These are phyloP conservation scores for Geranium incanum DNA, from an alignment of 441 rosid genomes.

Conservation along the genomic window DNA sequence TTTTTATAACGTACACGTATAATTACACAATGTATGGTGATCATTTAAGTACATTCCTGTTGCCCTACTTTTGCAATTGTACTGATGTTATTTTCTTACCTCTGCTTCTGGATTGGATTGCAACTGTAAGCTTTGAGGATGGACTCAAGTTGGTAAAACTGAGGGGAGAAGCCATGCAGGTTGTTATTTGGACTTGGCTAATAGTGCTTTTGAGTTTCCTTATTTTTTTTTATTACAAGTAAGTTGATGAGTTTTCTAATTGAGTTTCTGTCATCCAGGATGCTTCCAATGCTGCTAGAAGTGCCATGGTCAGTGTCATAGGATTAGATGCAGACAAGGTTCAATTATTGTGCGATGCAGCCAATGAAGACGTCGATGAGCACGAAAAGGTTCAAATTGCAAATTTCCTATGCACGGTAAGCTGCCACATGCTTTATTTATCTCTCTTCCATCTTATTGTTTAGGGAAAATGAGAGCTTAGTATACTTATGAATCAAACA, in stretches of 20 bases:
- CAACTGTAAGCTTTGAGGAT: slow-evolving; percentile 66
- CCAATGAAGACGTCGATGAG: slow-evolving; percentile 77
- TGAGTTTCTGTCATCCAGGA: slow-evolving; percentile 38
- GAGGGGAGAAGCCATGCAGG: slow-evolving; percentile 98
- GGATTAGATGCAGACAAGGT: slow-evolving; percentile 82
- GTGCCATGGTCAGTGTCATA: slow-evolving; percentile 94
- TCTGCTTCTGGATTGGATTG: slow-evolving; percentile 17
- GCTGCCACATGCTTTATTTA: too few species aligned
- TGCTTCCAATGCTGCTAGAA: slow-evolving; percentile 88
- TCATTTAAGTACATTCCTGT: background rate
- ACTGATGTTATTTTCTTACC: background rate
- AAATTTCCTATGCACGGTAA: slow-evolving; percentile 70
- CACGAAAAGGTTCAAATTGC: slow-evolving; percentile 84
- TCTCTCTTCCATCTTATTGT: too few species aligned
- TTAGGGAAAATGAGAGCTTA: too few species aligned
- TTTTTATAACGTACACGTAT: too few species aligned
- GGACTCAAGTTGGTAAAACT: slow-evolving; percentile 93
- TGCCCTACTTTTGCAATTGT: background rate
- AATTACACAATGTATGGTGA: background rate
- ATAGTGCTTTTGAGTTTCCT: background rate
- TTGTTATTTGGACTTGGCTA: slow-evolving; percentile 19
- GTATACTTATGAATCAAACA: too few species aligned
- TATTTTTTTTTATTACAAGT: background rate
- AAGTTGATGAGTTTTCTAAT: background rate
- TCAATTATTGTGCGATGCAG: slow-evolving; percentile 82